Base-by-base conservation (phyloP, 2,329 filamentous ascomycete genomes). In the Colletotrichum sojae region DNA sequence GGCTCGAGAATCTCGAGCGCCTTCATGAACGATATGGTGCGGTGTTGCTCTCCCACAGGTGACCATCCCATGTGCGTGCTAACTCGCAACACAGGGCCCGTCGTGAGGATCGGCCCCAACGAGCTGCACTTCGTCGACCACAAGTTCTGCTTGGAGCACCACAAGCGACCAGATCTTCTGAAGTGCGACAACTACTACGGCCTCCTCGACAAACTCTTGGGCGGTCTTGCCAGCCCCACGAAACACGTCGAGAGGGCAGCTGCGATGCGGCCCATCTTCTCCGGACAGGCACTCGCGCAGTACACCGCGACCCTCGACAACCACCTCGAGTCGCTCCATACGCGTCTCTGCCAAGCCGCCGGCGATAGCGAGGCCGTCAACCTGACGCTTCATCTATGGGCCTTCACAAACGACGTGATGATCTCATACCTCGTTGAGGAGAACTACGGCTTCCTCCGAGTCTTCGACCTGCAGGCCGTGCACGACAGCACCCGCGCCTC, bases 101-200 rank as follows among this genome's bases (percentile, higher is more conserved):
- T 72, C 8, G 63, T 73, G 6, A 40, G 68, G 12, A 73, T 73
- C 4, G 70, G 70, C 3, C 71, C 71, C 3, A 73, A 71, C 13
- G 71, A 73, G 27, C 20, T 73, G 2, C 71, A 73, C 45, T 72
- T 71, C 36, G 25, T 48, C 22, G 71, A 73, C 22, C 68, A 73
- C 51, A 31, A 71, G 6, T 72, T 67, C 2, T 59, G 52, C 40
- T 45, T 73, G 9, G 52, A 68, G n/a, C 61, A 68, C n/a, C 71
- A 73, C 63, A 61, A 59, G 18, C 71, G 71, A 4, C 22, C 67
- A 1, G 71, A 73, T 31, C 61, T 72, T 2, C 10, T 55, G 8
- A 73, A 73, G 39, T 72, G 70, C 39, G 53, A 63, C 3, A 70
- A 72, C 31, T 73, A 73, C 16, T 73, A 73, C 10, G 71, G 71